Conservation (phyloP, 768 basidiomycete genomes). For the Pulveroboletus sp. region DNA sequence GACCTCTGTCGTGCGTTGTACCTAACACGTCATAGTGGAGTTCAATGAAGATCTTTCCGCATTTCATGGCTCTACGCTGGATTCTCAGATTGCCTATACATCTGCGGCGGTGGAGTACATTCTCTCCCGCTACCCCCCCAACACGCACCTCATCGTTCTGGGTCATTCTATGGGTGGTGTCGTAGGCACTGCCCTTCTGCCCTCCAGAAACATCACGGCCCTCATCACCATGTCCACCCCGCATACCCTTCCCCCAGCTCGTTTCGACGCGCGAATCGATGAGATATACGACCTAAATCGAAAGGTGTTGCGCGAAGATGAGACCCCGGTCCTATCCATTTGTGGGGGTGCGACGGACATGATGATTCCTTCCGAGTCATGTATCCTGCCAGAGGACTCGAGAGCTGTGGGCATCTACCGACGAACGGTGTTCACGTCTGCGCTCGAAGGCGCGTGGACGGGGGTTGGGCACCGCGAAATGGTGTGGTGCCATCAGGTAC, state of each 20-base stretch:
- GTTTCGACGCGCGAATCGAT: constrained; percentile 79
- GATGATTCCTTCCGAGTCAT: constrained; percentile 89
- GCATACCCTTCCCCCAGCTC: constrained; percentile 79
- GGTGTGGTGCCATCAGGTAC: constrained; percentile 98
- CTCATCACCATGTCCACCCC: constrained; percentile 98
- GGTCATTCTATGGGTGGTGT: constrained; percentile 99
- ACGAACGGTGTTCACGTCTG: constrained; percentile 76
- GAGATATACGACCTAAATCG: constrained; percentile 55
- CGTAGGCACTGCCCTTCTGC: constrained; percentile 77
- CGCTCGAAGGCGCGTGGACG: constrained; percentile 89
- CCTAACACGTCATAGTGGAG: constrained; percentile 48
- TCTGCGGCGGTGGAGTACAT: constrained; percentile 69
- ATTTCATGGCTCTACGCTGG: constrained; percentile 85
- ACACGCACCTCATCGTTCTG: constrained; percentile 67
- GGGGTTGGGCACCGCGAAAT: constrained; percentile 94
- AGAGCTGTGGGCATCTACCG: constrained; percentile 34
- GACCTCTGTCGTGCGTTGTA: too few species aligned
- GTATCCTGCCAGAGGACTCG: constrained; percentile 46
- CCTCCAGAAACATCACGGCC: constrained; percentile 59
- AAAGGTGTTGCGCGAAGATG: constrained; percentile 36
- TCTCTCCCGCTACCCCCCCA: constrained; percentile 63
- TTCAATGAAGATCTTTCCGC: constrained; percentile 98
- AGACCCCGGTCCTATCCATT: constrained; percentile 74
- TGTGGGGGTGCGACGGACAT: constrained; percentile 91
- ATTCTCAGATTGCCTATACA: constrained; percentile 75